Evolutionary conservation across 495 filamentous ascomycete genomes (phyloP).

Genomic region (Trichocladium uniseriatum): DNA sequence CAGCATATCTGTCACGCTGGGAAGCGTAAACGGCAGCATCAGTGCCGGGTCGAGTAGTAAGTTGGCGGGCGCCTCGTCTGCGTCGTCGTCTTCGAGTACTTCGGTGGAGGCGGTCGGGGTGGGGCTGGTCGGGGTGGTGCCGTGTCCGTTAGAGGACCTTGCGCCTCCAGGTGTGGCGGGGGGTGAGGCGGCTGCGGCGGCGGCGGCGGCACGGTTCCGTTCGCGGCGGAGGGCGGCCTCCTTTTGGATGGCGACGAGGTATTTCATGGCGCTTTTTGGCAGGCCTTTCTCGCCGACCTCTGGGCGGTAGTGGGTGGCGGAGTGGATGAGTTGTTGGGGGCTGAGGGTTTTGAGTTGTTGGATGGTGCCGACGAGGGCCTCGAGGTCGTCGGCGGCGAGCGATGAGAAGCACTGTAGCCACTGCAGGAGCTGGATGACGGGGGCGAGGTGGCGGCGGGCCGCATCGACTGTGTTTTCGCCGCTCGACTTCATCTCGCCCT

Average conservation of each 20-base stretch:
- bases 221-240: slow-evolving; percentile 52
- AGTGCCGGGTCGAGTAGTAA: slow-evolving; percentile 80
- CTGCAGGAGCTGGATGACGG: slow-evolving; percentile 89
- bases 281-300: slow-evolving; percentile 94
- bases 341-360: slow-evolving; percentile 78
- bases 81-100: slow-evolving; percentile 34
- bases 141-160: slow-evolving; percentile 10
- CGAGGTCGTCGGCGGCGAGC: slow-evolving; percentile 74
- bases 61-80: slow-evolving; percentile 54
- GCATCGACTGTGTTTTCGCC: slow-evolving; percentile 81
- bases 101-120: neutral
- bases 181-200: slow-evolving; percentile 24
- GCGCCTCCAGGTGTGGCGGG: slow-evolving; percentile 19
- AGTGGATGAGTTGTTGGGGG: slow-evolving; percentile 83
- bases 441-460: slow-evolving; percentile 72
- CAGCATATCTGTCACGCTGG: slow-evolving; percentile 95
- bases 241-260: slow-evolving; percentile 69
- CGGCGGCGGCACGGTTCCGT: slow-evolving; percentile 27
- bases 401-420: slow-evolving; percentile 98
- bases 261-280: slow-evolving; percentile 76
- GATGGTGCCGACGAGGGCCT: slow-evolving; percentile 73
- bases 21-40: slow-evolving; percentile 89
- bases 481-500: slow-evolving; percentile 74
- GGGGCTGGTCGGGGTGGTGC: neutral
- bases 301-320: slow-evolving; percentile 82